A percentile compares a stretch with the other conserved stretches of the same genome.
These are phyloP conservation scores for Alternaria arbusti DNA, from an alignment of 2,329 filamentous ascomycete genomes.

Conservation along the genomic window DNA sequence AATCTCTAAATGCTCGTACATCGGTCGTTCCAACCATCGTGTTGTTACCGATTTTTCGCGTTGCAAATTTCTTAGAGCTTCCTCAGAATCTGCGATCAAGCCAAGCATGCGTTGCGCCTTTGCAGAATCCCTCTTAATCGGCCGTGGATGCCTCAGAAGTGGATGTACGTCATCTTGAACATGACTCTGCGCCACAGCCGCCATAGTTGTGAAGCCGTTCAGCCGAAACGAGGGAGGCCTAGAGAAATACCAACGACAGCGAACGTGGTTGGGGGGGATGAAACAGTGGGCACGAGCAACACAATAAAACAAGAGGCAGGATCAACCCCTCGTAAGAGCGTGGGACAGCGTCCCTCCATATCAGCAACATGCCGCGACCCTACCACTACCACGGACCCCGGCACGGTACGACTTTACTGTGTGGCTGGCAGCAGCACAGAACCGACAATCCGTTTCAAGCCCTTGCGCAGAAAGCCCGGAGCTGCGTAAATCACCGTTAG, in stretches of 20 bases:
- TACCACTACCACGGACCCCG: slow-evolving; percentile 17
- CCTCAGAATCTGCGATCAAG: slow-evolving; percentile 31
- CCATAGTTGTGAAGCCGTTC: slow-evolving; percentile 13
- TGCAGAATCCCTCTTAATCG: slow-evolving; percentile 34
- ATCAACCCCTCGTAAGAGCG: slow-evolving; percentile 24
- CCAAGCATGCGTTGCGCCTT: slow-evolving; percentile 37
- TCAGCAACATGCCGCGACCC: slow-evolving; percentile 28
- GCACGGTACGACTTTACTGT: slow-evolving; percentile 27
- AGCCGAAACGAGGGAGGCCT: slow-evolving; percentile 9
- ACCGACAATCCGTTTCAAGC: slow-evolving; percentile 29
- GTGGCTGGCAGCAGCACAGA: slow-evolving; percentile 28
- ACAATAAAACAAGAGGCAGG: slow-evolving; percentile 24
- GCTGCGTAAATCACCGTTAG: slow-evolving; percentile 27
- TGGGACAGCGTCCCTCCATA: slow-evolving; percentile 30
- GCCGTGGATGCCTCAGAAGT: slow-evolving; percentile 31
- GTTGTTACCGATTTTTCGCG: slow-evolving; percentile 34
- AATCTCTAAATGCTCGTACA: slow-evolving; percentile 28
- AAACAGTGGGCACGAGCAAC: slow-evolving; percentile 19
- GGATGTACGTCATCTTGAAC: slow-evolving; percentile 30
- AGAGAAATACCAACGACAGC: slow-evolving; percentile 11
- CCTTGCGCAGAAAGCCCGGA: slow-evolving; percentile 21
- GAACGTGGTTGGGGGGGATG: slow-evolving; percentile 10
- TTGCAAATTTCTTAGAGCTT: slow-evolving; percentile 20
- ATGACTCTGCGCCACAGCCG: slow-evolving; percentile 28
- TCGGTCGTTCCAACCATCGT: slow-evolving; percentile 36